Conservation (phyloP, 805 yeast genomes). For the Tetrapisispora phaffii region DNA sequence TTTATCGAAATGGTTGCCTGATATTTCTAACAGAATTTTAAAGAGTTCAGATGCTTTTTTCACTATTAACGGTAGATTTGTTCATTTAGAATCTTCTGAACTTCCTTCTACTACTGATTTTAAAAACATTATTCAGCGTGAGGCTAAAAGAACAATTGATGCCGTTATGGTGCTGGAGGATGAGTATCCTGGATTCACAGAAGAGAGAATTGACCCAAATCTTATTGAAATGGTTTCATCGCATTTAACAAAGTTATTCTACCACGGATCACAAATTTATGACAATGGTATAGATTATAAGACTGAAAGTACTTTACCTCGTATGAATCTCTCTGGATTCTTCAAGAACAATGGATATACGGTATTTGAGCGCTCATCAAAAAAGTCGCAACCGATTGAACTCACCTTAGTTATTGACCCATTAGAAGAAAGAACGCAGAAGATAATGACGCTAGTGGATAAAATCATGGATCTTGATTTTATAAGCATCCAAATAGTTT, state of each 20-base stretch:
- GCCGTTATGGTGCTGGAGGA: conserved; percentile 20
- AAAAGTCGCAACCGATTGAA: conserved; percentile 37
- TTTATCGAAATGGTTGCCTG: conserved; percentile 21
- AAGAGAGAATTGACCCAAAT: conserved; percentile 25
- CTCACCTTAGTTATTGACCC: conserved; percentile 64
- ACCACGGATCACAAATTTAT: conserved; percentile 19
- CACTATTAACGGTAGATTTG: conserved; percentile 46
- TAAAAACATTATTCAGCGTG: conserved; percentile 36
- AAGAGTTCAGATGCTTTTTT: conserved; percentile 30
- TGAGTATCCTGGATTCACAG: conserved; percentile 12
- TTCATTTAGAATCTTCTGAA: conserved; percentile 28
- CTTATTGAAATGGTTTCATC: conserved; percentile 42
- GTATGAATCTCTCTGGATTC: conserved; percentile 36
- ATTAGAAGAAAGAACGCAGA: conserved; percentile 56
- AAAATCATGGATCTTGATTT: conserved; percentile 37
- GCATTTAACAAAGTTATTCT: conserved; percentile 36
- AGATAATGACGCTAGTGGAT: conserved; percentile 39
- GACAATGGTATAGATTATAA: conserved; percentile 33
- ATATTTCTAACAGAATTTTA: conserved; percentile 8
- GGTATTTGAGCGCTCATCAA: conserved; percentile 13
- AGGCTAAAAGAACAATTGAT: conserved; percentile 37
- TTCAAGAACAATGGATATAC: conserved; percentile 11
- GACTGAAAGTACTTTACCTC: conserved; percentile 34
- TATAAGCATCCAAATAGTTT: conserved; percentile 42
- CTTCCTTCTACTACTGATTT: conserved; percentile 24